These are phyloP conservation scores for Dryas alaskensis DNA, from an alignment of 306 rosid genomes.

Conservation along the genomic window DNA sequence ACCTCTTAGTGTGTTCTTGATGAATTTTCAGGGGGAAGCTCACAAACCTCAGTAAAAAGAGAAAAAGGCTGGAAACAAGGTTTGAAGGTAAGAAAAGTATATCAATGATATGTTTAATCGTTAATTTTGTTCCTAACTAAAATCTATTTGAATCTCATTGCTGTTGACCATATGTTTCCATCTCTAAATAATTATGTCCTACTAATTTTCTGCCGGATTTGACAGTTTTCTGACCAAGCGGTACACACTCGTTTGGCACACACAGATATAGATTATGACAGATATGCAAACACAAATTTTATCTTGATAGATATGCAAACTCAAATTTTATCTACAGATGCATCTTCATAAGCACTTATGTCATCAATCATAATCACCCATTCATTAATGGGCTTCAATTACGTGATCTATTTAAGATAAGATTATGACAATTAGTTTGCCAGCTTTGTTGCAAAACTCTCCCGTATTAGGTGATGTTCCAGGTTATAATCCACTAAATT, in stretches of 20 bases:
- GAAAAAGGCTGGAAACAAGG: conserved; percentile 64
- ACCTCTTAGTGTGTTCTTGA: conserved; percentile 23
- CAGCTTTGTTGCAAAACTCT: not conserved
- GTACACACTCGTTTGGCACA: conserved; percentile 1
- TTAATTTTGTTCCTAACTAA: conserved; percentile 11
- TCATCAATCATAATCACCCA: not conserved
- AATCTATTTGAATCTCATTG: conserved; percentile 8
- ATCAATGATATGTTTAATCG: conserved; percentile 22
- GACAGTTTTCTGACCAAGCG: not conserved
- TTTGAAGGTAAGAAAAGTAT: conserved; percentile 57
- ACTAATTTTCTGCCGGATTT: not conserved
- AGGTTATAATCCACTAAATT: not conserved
- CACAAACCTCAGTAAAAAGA: conserved; percentile 54
- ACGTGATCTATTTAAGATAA: not conserved
- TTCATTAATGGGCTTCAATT: not conserved
- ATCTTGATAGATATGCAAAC: not conserved
- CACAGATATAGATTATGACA: not conserved
- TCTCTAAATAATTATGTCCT: not conserved
- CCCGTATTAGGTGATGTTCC: not conserved
- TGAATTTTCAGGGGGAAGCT: conserved; percentile 67
- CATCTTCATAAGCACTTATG: not conserved
- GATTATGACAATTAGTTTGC: not conserved
- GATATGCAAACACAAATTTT: not conserved
- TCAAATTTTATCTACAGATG: not conserved
- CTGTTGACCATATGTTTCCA: not conserved